Evolutionary conservation across 306 rosid species (phyloP), one percentile per base, ranked within the genome.

Genomic region (Clitoria ternatea): DNA sequence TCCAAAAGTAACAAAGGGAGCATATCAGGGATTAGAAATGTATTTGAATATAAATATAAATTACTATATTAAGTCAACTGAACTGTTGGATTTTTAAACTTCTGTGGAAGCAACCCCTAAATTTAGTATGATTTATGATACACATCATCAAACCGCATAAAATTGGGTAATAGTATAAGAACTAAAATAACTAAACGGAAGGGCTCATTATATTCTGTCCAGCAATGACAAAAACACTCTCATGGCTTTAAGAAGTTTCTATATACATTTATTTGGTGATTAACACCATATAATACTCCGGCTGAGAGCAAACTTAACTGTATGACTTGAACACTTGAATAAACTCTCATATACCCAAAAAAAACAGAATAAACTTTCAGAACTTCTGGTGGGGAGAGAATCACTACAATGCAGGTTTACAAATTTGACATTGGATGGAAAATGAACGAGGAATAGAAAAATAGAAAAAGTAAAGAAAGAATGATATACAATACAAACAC

Each of bases 1-100:
- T 70, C 59, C 60, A 70, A 61, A 61, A 52, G 49, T 64, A 79
- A 73, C 52, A 79, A 64, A 30, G 32, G 55, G 73, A 64, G 64
- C 10, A 61, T 33, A 52, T 75, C 47, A 17, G 70, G 70, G 47
- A 62, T 64, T 44, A 42, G 36, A 82, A 61, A 20, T 20, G 18
- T 17, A 40, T 32, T 17, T 59, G 6, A 67, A 67, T 67, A 29
- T 64, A 66, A 61, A 70, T 61, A 33, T 53, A 61, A 36, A 52
- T 22, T 50, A 60, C 61, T 12, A 50, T 27, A 37, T 29, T 29
- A 47, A 30, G 49, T 69, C 24, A 60, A 45, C 20, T 50, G 50
- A 36, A 12, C 37, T 42, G 39, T 42, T 49, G 52, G 42, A 13
- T n/a, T 65, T 50, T 29, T 13, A 70, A 62, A 64, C 39, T 54